Evolutionary conservation across 2,329 filamentous ascomycete species (phyloP).

Genomic region (Phialemoniopsis sp.): DNA sequence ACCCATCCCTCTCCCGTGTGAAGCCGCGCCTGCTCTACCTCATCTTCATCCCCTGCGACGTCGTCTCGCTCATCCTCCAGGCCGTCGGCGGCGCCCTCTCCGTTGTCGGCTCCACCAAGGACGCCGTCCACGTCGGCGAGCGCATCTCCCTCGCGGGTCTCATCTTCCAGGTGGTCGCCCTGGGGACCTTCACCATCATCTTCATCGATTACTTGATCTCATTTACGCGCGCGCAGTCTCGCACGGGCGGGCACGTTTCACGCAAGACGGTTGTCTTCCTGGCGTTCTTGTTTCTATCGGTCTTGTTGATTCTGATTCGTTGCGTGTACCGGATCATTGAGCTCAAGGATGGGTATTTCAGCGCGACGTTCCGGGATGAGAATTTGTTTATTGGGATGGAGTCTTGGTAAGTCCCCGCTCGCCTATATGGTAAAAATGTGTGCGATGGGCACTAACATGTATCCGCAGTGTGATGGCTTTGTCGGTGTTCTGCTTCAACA

Average conservation of each 20-base stretch:
- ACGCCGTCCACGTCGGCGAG: constrained; percentile 42
- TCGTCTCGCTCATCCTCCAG: constrained; percentile 51
- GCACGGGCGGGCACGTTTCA: no score
- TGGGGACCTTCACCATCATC: constrained; percentile 45
- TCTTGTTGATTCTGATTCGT: constrained; percentile 55
- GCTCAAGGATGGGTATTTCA: constrained; percentile 57
- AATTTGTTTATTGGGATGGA: constrained; percentile 50
- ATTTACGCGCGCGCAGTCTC: constrained; percentile 14
- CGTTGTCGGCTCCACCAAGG: constrained; percentile 21
- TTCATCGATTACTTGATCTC: constrained; percentile 45
- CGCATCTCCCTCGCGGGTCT: constrained; percentile 50
- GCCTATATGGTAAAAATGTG: no score
- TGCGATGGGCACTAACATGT: not conserved
- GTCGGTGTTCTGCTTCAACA: constrained; percentile 10
- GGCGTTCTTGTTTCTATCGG: constrained; percentile 44
- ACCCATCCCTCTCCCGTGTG: constrained; percentile 32
- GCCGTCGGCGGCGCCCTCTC: constrained; percentile 51
- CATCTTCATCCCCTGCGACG: constrained; percentile 47
- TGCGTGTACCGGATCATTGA: constrained; percentile 63
- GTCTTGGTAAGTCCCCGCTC: constrained; percentile 29
- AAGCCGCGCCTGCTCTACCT: constrained; percentile 34
- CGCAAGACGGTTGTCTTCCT: constrained; percentile 34
- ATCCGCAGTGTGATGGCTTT: constrained; percentile 6
- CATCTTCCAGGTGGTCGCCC: constrained; percentile 50
- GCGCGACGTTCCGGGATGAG: constrained; percentile 47